phyloP scores from a whole-genome alignment of 1,139 yeast species.

The Yamadazyma sp. region DNA sequence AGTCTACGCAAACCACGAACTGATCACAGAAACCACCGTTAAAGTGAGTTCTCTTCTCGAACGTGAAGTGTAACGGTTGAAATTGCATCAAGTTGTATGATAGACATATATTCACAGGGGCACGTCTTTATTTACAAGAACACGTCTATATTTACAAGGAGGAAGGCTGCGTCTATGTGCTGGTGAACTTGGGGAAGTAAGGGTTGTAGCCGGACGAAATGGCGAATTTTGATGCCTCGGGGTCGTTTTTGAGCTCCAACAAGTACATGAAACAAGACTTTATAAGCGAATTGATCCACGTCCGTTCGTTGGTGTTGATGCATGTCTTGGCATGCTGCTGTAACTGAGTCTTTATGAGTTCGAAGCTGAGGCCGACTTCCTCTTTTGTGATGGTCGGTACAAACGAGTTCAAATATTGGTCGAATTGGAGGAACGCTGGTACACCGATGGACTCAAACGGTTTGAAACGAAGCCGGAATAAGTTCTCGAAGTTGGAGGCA shows the following conservation, averaged over 20 bases:
- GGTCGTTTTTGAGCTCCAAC: conserved; percentile 15
- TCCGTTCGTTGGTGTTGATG: conserved; percentile 12
- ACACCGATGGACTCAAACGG: conserved; percentile 83
- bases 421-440: conserved; percentile 61
- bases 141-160: neutral
- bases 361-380: conserved; percentile 18
- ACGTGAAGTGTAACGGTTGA: neutral
- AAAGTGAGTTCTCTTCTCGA: neutral
- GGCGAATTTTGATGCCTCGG: conserved; percentile 14
- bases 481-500: conserved; percentile 44
- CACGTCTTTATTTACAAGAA: neutral
- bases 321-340: conserved; percentile 9
- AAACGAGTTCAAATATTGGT: conserved; percentile 23
- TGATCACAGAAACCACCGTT: conserved; percentile 5
- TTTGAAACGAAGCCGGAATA: conserved; percentile 74
- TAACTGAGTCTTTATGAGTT: conserved; percentile 14
- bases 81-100: too few relatives aligned
- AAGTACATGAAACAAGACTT: conserved; percentile 28
- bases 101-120: neutral
- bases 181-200: conserved; percentile 39
- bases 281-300: conserved; percentile 26
- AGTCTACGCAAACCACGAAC: conserved; percentile 12
- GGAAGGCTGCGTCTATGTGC: too few relatives aligned
- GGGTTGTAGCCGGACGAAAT: conserved; percentile 33
- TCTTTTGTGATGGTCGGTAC: conserved; percentile 13